Evolutionary conservation across 345 rosid genomes (phyloP), one percentile per base, ranked within the genome.

Genomic region (Cardamine chenopodiifolia): DNA sequence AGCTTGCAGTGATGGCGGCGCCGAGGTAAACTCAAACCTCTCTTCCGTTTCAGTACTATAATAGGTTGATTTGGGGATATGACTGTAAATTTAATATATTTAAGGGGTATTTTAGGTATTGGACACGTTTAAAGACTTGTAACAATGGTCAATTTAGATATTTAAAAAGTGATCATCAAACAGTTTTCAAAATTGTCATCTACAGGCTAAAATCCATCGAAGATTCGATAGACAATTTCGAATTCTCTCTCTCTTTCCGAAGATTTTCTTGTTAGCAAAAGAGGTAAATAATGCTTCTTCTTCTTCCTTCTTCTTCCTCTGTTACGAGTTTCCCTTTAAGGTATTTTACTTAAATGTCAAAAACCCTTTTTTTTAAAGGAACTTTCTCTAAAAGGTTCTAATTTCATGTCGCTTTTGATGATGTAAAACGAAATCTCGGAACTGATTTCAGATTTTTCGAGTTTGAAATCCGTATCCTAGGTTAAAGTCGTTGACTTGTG

Each of bases 401-500:
- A 4, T 54, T 47, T 55, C 28, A 28, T 55, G 15, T 64, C 48
- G 55, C 69, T 61, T 68, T 28, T 22, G 74, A 22, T 68, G 20
- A 18, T 26, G 11, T 19, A 7, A 58, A 58, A 37, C 2, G 25
- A 26, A 17, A 25, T 42, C 26, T 58, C 8, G 18, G 9, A 20
- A 18, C 15, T 17, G 42, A 56, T 44, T 55, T 48, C n/a, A 1
- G 8, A 25, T 57, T 56, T 22, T 42, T 23, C 9, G 6, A 45
- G 57, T 23, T 45, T 28, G 13, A 23, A 45, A 25, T 53, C 19
- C 5, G 25, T 32, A 0, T 53, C 19, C 3, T 76, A 14, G 57
- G 45, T n/a, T 62, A 8, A 10, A 28, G 15, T 75, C 37, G 67
- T 74, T 74, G 61, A 66, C 78, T 75, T 68, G 66, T 45, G 71